Evolutionary conservation across 192 early-diverging fungal species (phyloP).

Genomic region (Linnemannia schmuckeri): DNA sequence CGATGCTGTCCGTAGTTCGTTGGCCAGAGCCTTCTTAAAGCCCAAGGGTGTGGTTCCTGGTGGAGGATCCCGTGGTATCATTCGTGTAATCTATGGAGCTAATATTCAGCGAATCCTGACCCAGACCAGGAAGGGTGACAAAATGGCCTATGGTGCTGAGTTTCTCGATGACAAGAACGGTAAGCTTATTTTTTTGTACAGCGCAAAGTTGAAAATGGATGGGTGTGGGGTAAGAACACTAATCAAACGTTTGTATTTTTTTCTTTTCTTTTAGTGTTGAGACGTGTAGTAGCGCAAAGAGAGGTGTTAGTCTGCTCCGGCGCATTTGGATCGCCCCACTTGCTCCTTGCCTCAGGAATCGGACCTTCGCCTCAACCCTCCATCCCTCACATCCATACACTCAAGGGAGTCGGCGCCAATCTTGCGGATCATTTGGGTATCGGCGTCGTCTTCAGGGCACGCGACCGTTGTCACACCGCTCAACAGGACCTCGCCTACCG

Average conservation of each 20-base stretch:
- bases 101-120: conserved; percentile 31
- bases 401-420: conserved; percentile 51
- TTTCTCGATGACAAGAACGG: conserved; percentile 39
- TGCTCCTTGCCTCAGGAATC: conserved; percentile 61
- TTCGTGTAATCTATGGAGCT: conserved; percentile 47
- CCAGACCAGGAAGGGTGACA: conserved; percentile 24
- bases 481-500: neutral
- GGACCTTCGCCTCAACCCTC: conserved; percentile 37
- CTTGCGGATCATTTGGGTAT: conserved; percentile 57
- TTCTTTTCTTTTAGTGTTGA: conserved; percentile 3
- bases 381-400: conserved; percentile 51
- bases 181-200: neutral
- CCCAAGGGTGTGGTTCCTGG: neutral
- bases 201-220: neutral
- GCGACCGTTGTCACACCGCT: neutral
- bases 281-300: conserved; percentile 25
- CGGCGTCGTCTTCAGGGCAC: conserved; percentile 24
- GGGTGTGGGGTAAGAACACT: neutral
- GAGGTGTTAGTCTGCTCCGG: conserved; percentile 62
- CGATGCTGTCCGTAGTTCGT: conserved; percentile 36
- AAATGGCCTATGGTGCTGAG: conserved; percentile 41
- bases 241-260: neutral
- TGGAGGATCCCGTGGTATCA: conserved; percentile 11
- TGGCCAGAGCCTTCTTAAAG: conserved; percentile 30
- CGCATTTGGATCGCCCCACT: conserved; percentile 51